These are phyloP conservation scores for Seminavis robusta DNA, from an alignment of 108 stramenopile genomes.

Conservation along the genomic window DNA sequence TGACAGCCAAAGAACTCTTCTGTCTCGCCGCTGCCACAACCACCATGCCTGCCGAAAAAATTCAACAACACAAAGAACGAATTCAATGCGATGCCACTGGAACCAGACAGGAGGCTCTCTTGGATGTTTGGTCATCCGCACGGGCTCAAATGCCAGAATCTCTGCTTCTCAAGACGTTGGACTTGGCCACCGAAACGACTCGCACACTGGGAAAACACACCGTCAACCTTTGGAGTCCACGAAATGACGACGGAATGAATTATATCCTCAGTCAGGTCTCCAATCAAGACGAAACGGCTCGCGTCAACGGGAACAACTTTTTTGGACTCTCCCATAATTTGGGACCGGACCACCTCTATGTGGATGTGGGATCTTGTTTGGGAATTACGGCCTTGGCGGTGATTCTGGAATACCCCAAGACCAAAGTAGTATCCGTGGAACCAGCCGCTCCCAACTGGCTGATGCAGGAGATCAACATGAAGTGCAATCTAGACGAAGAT, in stretches of 20 bases:
- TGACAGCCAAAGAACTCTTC: constrained; percentile 61
- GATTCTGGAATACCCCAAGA: constrained; percentile 53
- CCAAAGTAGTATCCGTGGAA: constrained; percentile 68
- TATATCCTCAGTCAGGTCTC: constrained; percentile 52
- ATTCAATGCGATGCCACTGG: constrained; percentile 33
- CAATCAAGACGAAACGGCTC: constrained; percentile 27
- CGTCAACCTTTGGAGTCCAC: constrained; percentile 68
- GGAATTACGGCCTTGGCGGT: constrained; percentile 69
- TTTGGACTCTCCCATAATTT: constrained; percentile 37
- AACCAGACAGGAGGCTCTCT: constrained; percentile 40
- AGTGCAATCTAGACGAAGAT: constrained; percentile 63
- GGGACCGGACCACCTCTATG: constrained; percentile 67
- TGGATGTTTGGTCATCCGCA: constrained; percentile 70
- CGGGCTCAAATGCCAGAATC: constrained; percentile 53
- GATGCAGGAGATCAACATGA: constrained; percentile 66
- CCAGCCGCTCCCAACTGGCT: constrained; percentile 78
- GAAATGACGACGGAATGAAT: constrained; percentile 43
- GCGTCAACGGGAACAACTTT: constrained; percentile 44
- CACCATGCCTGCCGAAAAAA: constrained; percentile 20
- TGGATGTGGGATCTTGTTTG: constrained; percentile 69
- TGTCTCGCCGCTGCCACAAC: constrained; percentile 62
- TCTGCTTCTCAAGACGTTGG: constrained; percentile 39
- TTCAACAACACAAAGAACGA: too few species aligned
- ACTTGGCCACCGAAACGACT: constrained; percentile 42
- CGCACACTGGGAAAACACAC: constrained; percentile 31